Percentiles rank a stretch among this genome's conserved stretches.
Conservation (phyloP, 306 rosid species). For the Prunus fruticosa region DNA sequence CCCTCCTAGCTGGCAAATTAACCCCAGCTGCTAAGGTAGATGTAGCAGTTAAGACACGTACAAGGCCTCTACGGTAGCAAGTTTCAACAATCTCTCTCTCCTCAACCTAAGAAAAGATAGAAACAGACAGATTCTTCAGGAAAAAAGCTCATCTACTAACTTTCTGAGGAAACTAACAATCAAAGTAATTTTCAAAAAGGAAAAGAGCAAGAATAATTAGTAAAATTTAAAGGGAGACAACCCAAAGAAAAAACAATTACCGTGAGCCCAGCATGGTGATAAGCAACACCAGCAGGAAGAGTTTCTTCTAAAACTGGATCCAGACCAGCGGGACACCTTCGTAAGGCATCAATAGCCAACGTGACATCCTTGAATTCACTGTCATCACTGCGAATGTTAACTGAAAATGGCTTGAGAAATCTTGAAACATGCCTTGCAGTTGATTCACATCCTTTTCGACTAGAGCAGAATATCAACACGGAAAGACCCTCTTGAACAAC, state of each 20-base stretch:
- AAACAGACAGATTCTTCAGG: constrained; percentile 3
- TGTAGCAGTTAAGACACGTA: constrained; percentile 93
- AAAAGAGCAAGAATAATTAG: background rate
- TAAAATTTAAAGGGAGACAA: constrained; percentile 18
- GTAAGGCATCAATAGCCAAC: constrained; percentile 70
- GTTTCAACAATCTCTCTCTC: constrained; percentile 94
- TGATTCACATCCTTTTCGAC: constrained; percentile 98
- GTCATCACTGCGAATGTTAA: constrained; percentile 37
- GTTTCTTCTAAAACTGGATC: constrained; percentile 90
- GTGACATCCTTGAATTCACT: constrained; percentile 61
- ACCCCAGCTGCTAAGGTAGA: constrained; percentile 99
- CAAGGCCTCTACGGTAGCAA: constrained; percentile 89
- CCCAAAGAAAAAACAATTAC: constrained; percentile 37
- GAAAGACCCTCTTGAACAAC: constrained; percentile 96
- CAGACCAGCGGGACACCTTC: constrained; percentile 84
- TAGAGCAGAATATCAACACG: constrained; percentile 91
- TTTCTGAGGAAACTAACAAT: background rate
- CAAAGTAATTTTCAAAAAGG: background rate
- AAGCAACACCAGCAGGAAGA: constrained; percentile 88
- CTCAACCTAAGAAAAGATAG: constrained; percentile 62
- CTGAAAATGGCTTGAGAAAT: constrained; percentile 62
- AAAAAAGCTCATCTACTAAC: background rate
- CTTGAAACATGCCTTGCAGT: constrained; percentile 84
- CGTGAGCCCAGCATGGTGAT: constrained; percentile 98
- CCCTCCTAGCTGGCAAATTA: constrained; percentile 95